Base-by-base conservation (phyloP, 352 stramenopile genomes). In the Elongisporangium anandrum region DNA sequence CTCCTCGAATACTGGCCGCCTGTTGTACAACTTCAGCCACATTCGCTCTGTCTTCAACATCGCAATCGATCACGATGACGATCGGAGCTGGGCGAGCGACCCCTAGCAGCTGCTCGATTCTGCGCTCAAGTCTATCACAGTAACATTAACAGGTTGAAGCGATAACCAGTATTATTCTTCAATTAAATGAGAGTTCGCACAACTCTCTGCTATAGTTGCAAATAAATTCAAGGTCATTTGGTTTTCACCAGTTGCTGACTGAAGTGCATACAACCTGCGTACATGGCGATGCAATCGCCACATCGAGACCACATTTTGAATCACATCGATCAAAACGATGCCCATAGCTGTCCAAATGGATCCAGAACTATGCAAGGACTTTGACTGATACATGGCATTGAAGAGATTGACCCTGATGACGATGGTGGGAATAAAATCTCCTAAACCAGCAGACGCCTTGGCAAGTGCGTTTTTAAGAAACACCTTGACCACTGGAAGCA, bases 361-460 rank as follows among this genome's bases (percentile, higher is more conserved):
- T 7, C 54, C 54, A 12, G 54, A 38, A 12, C 38, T 58, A 22
- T 58, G 54, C 54, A 58, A 38, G 10, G 34, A 58, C 5, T 20
- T 23, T 8, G 48, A 10, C 34, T 38, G 48, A 19, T 45, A 53
- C 6, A 64, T 54, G 23, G 45, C 52, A 34, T 54, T 51, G 47
- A 59, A 56, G 9, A 65, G 52, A 34, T 56, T 26, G 3, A 20
- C 9, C 26, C 53, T 66, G 41, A 54, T 62, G 50, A 51, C 52
- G 21, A 54, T 50, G 20, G 60, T 38, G 20, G 57, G 60, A 17
- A 29, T 39, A 13, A 39, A 38, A 47, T 52, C 52, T 12, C 16
- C 16, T 48, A 45, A 21, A 20, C 41, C 24, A 9, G 38, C 38
- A 15, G 38, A 51, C 10, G 50, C 39, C 1, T 38, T 45, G 22